Base-by-base conservation (phyloP, 805 yeast genomes). In the Kluyveromyces nonfermentans region DNA sequence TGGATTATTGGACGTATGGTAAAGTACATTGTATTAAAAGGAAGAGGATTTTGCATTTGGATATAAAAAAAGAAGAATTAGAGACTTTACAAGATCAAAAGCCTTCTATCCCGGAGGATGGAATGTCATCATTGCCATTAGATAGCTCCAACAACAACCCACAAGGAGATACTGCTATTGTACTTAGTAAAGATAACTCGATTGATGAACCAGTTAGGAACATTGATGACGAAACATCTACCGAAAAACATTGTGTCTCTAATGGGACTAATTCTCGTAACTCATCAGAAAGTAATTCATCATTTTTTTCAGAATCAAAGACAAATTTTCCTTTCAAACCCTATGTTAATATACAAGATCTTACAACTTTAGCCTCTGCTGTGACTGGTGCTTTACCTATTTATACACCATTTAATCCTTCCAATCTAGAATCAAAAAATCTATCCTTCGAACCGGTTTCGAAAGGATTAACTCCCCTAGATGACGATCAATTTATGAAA, bases 1-100 rank as follows among this genome's bases (percentile, higher is more conserved):
- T 68, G 56, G 94, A 85, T 48, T 87, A 79, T 59, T 86, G 95
- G 94, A 68, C 56, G 1, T 76, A 73, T 51, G 96, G 96, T 0
- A 79, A 78, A 56, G 74, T 73, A 17, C 72, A 77, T 49, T 81
- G 95, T 55, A 66, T 86, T 12, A 76, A 72, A 46, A 62, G 74
- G 41, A 73, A 68, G 50, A 70, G 74, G 3, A 53, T 22, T 46
- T 45, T 0, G 46, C 42, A 2, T 55, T 51, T 10, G 58, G 57
- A 21, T 51, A 50, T 39, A 56, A 17, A 52, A 33, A 43, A 54
- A 8, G 57, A 50, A 19, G 38, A 47, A 21, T 47, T 48, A 8
- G 48, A 48, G 35, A 21, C 41, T 17, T 33, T 30, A 6, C 32
- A 37, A 18, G 47, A 37, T n/a, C 30, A 25, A 25, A 14, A 25